Evolutionary conservation across 495 filamentous ascomycete genomes (phyloP), one percentile per base, ranked within the genome.

Genomic region (Penicillium subrubescens): DNA sequence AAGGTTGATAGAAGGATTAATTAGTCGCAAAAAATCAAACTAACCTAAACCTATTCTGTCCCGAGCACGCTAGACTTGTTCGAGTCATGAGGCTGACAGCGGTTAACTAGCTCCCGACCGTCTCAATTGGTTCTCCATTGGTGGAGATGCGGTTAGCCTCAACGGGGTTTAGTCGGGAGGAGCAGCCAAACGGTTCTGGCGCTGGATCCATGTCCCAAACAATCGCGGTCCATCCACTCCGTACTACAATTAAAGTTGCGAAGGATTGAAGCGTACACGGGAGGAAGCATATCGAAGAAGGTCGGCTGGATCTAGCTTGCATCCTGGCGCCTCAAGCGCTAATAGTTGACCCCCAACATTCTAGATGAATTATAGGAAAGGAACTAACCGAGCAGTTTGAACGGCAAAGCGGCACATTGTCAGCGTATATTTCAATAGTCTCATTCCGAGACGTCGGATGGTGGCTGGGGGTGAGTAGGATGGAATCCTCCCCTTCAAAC

Each of bases 71-170:
- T 21, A 6, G 19, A 48, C 21, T 23, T 48, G 21, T 17, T 31
- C 48, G 21, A 61, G 43, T 35, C 27, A 53, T 64, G 57, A 59
- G 62, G 57, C 62, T 64, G 46, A 64, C 34, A 31, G 62, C 35
- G 44, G 35, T 59, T 39, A 60, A 55, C 17, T 11, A 12, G 17
- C 59, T 27, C 27, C 37, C 37, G 37, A 41, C 50, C 25, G 12
- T 52, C n/a, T 52, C 21, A n/a, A 35, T 33, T 27, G 25, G 25
- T 27, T 27, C 25, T 27, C 25, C 5, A 23, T 48, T 3, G 21
- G 44, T 48, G 44, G 57, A 21, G 48, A 29, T 51, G 48, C 48
- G 11, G 23, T 29, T 51, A 25, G 48, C 14, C 17, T 51, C 23
- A 23, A 29, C 19, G 43, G 43, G n/a, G 43, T 29, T 29, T 51